Conservation (phyloP, 1,284 basidiomycete genomes). For the Sphagnurus paluster region DNA sequence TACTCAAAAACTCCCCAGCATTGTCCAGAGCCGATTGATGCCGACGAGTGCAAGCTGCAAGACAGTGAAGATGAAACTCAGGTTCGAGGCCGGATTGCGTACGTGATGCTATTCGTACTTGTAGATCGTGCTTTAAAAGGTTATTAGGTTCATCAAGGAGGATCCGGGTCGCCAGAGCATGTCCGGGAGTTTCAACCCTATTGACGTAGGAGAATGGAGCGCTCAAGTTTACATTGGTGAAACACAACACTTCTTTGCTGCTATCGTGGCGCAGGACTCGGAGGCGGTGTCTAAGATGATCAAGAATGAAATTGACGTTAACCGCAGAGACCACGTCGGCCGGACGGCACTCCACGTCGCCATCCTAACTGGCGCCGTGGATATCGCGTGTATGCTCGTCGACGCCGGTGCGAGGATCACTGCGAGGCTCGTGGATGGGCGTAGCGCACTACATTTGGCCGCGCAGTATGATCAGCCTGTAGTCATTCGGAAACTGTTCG, state of each 20-base stretch:
- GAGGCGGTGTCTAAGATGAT: constrained; percentile 39
- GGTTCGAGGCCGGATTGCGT: constrained; percentile 54
- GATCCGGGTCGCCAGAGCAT: constrained; percentile 61
- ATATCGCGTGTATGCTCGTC: constrained; percentile 50
- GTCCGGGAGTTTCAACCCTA: constrained; percentile 63
- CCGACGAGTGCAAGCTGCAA: constrained; percentile 51
- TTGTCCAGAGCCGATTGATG: constrained; percentile 50
- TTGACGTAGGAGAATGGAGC: constrained; percentile 66
- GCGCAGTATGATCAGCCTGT: constrained; percentile 43
- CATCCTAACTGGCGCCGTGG: constrained; percentile 42
- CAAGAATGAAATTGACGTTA: constrained; percentile 42
- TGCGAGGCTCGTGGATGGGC: constrained; percentile 53
- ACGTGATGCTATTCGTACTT: constrained; percentile 18
- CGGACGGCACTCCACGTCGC: constrained; percentile 57
- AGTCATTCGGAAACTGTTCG: constrained; percentile 50
- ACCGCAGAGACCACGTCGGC: constrained; percentile 58
- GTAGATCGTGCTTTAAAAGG: constrained; percentile 1
- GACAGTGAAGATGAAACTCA: constrained; percentile 52
- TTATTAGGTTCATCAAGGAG: constrained; percentile 51
- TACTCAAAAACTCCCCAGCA: constrained; percentile 29
- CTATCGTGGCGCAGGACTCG: constrained; percentile 46
- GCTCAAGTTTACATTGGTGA: constrained; percentile 56
- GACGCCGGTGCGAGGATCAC: constrained; percentile 56
- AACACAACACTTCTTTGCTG: constrained; percentile 51
- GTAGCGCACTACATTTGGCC: constrained; percentile 55